phyloP scores from a whole-genome alignment of 208 protist species.

The Endotrypanum monterogeii region DNA sequence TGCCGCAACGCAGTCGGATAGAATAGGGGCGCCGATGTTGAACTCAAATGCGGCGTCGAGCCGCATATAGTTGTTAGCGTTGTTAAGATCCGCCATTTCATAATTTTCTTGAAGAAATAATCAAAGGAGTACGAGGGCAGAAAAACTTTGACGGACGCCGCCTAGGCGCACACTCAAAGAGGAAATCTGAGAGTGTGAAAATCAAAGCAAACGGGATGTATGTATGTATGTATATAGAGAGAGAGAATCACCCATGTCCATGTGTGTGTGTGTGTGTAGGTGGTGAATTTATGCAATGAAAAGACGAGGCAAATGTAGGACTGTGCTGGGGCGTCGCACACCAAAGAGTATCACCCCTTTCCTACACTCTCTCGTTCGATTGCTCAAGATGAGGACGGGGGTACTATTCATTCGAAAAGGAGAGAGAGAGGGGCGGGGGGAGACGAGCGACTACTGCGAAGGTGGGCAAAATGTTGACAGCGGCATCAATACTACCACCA shows the following conservation, averaged over 20 bases:
- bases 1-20: constrained; percentile 54
- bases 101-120: neutral
- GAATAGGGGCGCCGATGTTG: constrained; percentile 49
- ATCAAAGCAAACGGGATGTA: neutral
- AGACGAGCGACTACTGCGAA: no score
- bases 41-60: constrained; percentile 72
- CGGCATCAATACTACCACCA: neutral
- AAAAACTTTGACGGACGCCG: constrained; percentile 2
- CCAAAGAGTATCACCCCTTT: no score
- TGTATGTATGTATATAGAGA: neutral
- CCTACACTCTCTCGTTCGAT: no score
- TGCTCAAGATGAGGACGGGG: no score
- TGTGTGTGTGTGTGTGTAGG: no score
- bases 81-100: constrained; percentile 10
- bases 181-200: no score
- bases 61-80: constrained; percentile 30
- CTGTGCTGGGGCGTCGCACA: no score
- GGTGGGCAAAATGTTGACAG: neutral
- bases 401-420: no score
- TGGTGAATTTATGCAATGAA: no score
- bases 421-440: no score
- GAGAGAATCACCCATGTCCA: neutral
- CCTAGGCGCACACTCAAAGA: neutral
- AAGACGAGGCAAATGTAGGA: no score
- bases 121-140: neutral